These are phyloP conservation scores for Hordeum vulgare DNA, from an alignment of 176 grass and related monocot genomes.

Conservation along the genomic window DNA sequence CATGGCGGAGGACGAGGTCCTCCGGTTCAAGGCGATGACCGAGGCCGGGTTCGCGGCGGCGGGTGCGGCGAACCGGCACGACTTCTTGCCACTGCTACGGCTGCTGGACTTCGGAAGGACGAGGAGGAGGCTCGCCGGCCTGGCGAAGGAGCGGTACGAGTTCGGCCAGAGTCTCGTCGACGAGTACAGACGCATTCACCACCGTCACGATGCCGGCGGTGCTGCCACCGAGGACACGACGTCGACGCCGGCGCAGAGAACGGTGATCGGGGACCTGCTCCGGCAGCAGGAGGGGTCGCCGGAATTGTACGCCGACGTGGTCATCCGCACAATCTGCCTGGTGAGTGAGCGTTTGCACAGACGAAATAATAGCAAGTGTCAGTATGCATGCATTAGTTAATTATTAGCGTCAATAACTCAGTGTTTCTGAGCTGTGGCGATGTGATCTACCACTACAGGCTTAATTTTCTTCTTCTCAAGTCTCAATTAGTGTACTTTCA, in stretches of 20 bases:
- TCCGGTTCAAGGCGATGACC: slow-evolving; percentile 32
- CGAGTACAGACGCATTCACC: slow-evolving; percentile 20
- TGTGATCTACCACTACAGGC: background rate
- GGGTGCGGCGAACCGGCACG: slow-evolving; percentile 34
- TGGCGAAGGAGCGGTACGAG: slow-evolving; percentile 18
- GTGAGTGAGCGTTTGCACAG: slow-evolving; percentile 7
- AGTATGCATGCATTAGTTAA: background rate
- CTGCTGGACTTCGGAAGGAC: slow-evolving; percentile 34
- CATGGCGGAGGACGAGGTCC: slow-evolving; percentile 20
- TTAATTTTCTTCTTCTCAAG: background rate
- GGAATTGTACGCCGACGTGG: slow-evolving; percentile 45
- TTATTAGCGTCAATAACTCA: slow-evolving; percentile 11
- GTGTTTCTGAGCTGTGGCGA: background rate
- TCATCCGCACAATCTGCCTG: slow-evolving; percentile 51
- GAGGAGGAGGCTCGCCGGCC: slow-evolving; percentile 14
- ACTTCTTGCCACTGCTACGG: slow-evolving; percentile 48
- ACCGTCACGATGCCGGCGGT: background rate
- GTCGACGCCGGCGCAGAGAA: slow-evolving; percentile 18
- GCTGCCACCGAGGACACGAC: background rate
- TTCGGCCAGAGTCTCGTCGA: slow-evolving; percentile 52
- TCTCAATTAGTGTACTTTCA: background rate
- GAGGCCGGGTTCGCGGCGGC: slow-evolving; percentile 25
- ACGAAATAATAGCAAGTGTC: background rate
- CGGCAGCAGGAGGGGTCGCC: slow-evolving; percentile 33
- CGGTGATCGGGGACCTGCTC: slow-evolving; percentile 49